A percentile compares a stretch with the other conserved stretches of the same genome.
Conservation (phyloP, 2,329 filamentous ascomycete species). For the Aschersonia sp. region DNA sequence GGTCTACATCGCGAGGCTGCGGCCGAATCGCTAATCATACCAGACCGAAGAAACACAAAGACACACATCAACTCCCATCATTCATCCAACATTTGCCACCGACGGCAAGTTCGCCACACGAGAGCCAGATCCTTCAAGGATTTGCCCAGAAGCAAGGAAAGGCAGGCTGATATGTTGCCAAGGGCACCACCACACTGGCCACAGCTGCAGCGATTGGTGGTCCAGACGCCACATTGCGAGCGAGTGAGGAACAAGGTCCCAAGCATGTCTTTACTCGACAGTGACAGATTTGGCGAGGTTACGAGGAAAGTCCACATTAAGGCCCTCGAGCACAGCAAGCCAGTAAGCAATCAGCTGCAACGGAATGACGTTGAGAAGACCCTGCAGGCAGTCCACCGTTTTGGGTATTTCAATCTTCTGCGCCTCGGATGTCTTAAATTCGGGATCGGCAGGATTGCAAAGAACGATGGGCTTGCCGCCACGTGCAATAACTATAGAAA, state of each 20-base stretch:
- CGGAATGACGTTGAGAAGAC: conserved; percentile 93
- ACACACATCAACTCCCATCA: conserved; percentile 8
- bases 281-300: conserved; percentile 99
- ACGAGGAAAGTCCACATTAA: conserved; percentile 97
- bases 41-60: background rate
- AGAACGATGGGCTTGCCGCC: conserved; percentile 95
- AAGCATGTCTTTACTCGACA: conserved; percentile 60
- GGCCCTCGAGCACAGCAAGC: conserved; percentile 87
- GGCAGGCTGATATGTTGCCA: background rate
- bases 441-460: conserved; percentile 79
- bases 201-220: no score
- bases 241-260: background rate
- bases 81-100: conserved; percentile 1
- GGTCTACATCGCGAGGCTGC: no score
- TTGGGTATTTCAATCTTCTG: conserved; percentile 96
- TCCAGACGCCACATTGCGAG: no score
- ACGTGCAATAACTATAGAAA: conserved; percentile 68
- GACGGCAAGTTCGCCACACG: no score
- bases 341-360: conserved; percentile 98
- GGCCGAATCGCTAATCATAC: no score
- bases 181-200: conserved; percentile 2
- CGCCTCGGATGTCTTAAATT: conserved; percentile 78
- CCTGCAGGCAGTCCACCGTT: conserved; percentile 91
- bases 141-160: background rate
- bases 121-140: background rate